Conservation (phyloP, 768 basidiomycete species). For the Mycena chlorophos region DNA sequence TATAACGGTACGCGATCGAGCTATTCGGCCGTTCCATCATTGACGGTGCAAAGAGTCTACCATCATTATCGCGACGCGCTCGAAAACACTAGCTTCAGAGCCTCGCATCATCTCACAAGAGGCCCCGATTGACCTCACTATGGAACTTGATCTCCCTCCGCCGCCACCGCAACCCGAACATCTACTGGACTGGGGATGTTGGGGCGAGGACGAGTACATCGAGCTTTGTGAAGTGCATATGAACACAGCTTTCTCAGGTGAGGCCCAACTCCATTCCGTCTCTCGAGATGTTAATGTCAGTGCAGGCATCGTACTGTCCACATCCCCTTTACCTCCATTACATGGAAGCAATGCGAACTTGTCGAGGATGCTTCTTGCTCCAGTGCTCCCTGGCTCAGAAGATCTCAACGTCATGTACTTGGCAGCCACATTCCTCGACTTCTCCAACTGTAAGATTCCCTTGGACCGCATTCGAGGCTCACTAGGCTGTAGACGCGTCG, state of each 20-base stretch:
- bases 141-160: slow-evolving; percentile 34
- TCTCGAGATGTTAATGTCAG: not conserved
- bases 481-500: slow-evolving; percentile 19
- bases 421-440: slow-evolving; percentile 55
- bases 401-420: slow-evolving; percentile 42
- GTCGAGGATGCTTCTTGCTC: slow-evolving; percentile 49
- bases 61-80: slow-evolving; percentile 64
- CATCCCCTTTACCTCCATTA: slow-evolving; percentile 49
- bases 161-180: slow-evolving; percentile 29
- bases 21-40: not conserved
- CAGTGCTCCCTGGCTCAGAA: slow-evolving; percentile 32
- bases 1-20: slow-evolving; percentile 50
- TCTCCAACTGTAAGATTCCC: slow-evolving; percentile 54
- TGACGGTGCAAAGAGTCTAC: slow-evolving; percentile 26
- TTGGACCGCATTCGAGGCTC: slow-evolving; percentile 1
- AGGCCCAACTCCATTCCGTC: slow-evolving; percentile 17
- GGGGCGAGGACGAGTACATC: slow-evolving; percentile 60
- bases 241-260: slow-evolving; percentile 42
- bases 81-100: slow-evolving; percentile 47
- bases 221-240: slow-evolving; percentile 63
- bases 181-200: slow-evolving; percentile 48
- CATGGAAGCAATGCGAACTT: slow-evolving; percentile 37
- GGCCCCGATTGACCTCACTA: slow-evolving; percentile 43
- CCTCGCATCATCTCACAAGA: slow-evolving; percentile 30
- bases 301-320: slow-evolving; percentile 37